These are phyloP conservation scores for Umbelopsis sp. DNA, from an alignment of 192 early-diverging fungal species.

Conservation along the genomic window DNA sequence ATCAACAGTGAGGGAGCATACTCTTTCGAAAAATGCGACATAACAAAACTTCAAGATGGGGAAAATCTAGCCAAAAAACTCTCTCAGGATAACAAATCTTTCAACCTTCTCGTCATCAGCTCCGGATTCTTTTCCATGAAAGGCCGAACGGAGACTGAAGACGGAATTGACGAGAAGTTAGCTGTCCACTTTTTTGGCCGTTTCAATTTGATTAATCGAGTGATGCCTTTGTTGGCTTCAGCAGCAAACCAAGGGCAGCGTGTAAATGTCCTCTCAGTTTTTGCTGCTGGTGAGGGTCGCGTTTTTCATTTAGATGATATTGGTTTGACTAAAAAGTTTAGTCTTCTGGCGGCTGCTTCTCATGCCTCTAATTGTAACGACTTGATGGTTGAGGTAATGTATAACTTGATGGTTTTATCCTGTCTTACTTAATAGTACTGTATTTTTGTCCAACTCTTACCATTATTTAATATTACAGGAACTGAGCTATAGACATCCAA, in stretches of 20 bases:
- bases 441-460: neutral
- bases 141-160: neutral
- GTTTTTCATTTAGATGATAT: neutral
- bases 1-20: neutral
- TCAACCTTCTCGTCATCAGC: neutral
- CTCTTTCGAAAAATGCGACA: neutral
- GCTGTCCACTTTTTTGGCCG: neutral
- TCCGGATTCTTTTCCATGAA: neutral
- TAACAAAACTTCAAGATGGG: neutral
- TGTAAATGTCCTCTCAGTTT: neutral
- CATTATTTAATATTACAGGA: neutral
- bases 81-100: neutral
- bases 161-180: neutral
- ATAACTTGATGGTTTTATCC: neutral
- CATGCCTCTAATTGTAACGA: neutral
- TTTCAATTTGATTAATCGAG: neutral
- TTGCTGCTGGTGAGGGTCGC: neutral
- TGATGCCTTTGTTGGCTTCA: neutral
- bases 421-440: too few relatives aligned
- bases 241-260: neutral
- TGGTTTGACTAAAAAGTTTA: neutral
- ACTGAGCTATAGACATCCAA: neutral
- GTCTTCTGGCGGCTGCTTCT: neutral
- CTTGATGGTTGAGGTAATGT: slow-evolving; percentile 4
- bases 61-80: neutral